Base-by-base conservation (phyloP, 331 rosid genomes). In the Rhamnella rubrinervis region DNA sequence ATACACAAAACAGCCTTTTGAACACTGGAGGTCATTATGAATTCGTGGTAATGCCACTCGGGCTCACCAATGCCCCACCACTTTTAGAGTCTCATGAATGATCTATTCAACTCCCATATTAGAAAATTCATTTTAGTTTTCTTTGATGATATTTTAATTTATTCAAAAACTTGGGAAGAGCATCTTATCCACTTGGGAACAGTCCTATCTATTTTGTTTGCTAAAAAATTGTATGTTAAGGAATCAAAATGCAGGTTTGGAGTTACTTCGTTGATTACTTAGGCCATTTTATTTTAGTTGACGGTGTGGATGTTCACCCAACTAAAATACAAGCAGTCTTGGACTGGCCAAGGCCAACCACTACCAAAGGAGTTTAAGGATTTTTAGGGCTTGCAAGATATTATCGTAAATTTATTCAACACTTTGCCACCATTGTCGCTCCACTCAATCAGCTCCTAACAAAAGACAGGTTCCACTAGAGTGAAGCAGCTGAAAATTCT, bases 111-210 rank as follows among this genome's bases (percentile, higher is more conserved):
- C 11, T 12, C 40, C n/a, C 1, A 26, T n/a, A n/a, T n/a, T n/a
- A n/a, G n/a, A n/a, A n/a, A n/a, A n/a, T n/a, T n/a, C n/a, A n/a
- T n/a, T n/a, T 26, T 2, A 26, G 28, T 20, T 6, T 25, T 46
- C 10, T 0, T 4, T 49, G 51, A 21, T 12, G 55, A 59, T 7
- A 41, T 51, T 6, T 7, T 51, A 0, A 13, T 66, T 0, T 66
- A 26, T 10, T 49, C n/a, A 0, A 9, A 6, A 4, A 0, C 18
- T 0, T 5, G 14, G 0, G 8, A 20, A 1, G 26, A 23, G 0
- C 74, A 70, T 58, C 1, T 58, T 0, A 5, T 8, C 47, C 47
- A 41, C 7, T 12, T 41, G 13, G 13, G 12, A 0, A 41, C 47
- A 6, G 12, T 41, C 13, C 6, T 41, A 2, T 6, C 10, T 2